Conservation (phyloP, 2,329 filamentous ascomycete genomes). For the Trichocomaceae sp. region DNA sequence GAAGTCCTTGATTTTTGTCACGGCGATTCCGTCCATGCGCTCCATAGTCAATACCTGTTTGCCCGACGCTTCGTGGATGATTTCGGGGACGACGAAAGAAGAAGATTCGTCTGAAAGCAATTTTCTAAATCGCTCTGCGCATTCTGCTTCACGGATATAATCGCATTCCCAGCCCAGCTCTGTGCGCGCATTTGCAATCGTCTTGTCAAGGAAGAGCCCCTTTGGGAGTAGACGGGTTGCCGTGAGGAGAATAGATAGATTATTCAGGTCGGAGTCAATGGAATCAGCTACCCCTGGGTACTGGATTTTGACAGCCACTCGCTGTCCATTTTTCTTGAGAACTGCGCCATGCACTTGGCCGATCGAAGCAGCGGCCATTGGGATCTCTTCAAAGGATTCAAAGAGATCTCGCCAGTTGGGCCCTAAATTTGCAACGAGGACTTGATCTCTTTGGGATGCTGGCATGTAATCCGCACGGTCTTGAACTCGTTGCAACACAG, state of each 20-base stretch:
- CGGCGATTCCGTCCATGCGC: slow-evolving; percentile 76
- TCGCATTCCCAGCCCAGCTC: slow-evolving; percentile 98
- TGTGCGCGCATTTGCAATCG: slow-evolving; percentile 85
- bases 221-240: slow-evolving; percentile 85
- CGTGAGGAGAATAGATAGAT: slow-evolving; percentile 81
- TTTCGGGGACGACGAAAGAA: slow-evolving; percentile 71
- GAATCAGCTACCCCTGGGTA: slow-evolving; percentile 94
- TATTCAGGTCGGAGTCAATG: slow-evolving; percentile 94
- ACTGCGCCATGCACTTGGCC: slow-evolving; percentile 89
- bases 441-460: slow-evolving; percentile 79
- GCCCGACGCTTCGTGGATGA: slow-evolving; percentile 73
- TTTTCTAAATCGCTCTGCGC: slow-evolving; percentile 65
- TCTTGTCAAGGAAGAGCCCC: slow-evolving; percentile 91
- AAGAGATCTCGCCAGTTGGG: slow-evolving; percentile 79
- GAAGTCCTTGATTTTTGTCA: slow-evolving; percentile 71
- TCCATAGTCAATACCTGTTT: slow-evolving; percentile 89
- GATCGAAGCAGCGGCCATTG: slow-evolving; percentile 92
- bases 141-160: slow-evolving; percentile 81
- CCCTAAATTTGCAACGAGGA: slow-evolving; percentile 72
- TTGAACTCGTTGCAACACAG: slow-evolving; percentile 88
- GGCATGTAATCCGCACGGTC: slow-evolving; percentile 99
- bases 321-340: slow-evolving; percentile 64
- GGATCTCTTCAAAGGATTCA: slow-evolving; percentile 76
- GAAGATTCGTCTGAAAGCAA: slow-evolving; percentile 69
- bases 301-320: slow-evolving; percentile 92